Percentiles rank a stretch among this genome's conserved stretches.
These are phyloP conservation scores for Blastomyces parvus DNA, from an alignment of 2,329 filamentous ascomycete species.

Conservation along the genomic window DNA sequence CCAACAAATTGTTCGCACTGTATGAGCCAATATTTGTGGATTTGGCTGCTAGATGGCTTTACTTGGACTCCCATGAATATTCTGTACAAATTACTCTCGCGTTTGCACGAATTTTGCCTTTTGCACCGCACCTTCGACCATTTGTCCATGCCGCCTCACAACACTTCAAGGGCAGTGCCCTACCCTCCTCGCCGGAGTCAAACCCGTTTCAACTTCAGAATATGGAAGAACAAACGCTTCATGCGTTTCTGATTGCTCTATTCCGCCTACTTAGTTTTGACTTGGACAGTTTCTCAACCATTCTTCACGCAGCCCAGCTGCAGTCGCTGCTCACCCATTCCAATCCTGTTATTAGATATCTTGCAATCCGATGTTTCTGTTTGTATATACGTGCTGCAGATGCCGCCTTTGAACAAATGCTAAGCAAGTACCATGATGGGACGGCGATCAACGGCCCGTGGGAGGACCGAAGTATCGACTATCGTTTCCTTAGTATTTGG, in stretches of 20 bases:
- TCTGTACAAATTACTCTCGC: conserved; percentile 50
- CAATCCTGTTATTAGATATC: conserved; percentile 58
- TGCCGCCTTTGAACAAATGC: conserved; percentile 61
- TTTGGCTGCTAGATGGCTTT: conserved; percentile 69
- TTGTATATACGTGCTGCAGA: conserved; percentile 73
- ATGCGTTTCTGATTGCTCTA: conserved; percentile 52
- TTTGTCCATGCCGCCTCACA: conserved; percentile 51
- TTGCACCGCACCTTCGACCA: conserved; percentile 68
- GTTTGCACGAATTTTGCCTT: conserved; percentile 69
- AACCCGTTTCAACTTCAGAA: conserved; percentile 23
- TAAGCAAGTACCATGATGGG: conserved; percentile 55
- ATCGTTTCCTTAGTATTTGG: conserved; percentile 59
- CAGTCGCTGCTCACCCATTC: conserved; percentile 56
- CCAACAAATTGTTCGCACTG: conserved; percentile 52
- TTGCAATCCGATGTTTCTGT: conserved; percentile 73
- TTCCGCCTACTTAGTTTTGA: conserved; percentile 77
- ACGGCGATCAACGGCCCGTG: conserved; percentile 58
- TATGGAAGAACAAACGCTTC: conserved; percentile 32
- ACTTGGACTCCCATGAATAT: conserved; percentile 25
- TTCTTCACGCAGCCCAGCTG: conserved; percentile 57
- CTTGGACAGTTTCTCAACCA: conserved; percentile 53
- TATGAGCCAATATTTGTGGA: conserved; percentile 72
- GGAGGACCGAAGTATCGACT: conserved; percentile 70
- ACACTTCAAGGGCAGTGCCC: conserved; percentile 25
- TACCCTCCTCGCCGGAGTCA: conserved; percentile 26